phyloP scores from a whole-genome alignment of 805 yeast species.

The Starmerella vitae region DNA sequence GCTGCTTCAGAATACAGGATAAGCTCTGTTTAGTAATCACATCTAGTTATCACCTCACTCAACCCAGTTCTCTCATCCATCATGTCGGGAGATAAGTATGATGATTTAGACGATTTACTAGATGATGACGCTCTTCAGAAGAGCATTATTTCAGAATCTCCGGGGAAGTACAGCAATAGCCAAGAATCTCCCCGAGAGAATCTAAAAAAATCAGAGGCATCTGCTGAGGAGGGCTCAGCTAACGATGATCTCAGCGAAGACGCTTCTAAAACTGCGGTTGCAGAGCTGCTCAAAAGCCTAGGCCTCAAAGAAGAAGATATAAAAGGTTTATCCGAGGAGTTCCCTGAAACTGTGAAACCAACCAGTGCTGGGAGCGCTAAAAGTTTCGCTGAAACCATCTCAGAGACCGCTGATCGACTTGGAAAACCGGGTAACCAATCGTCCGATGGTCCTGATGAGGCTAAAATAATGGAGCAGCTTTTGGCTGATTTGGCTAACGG shows the following conservation, averaged over 20 bases:
- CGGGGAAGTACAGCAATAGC: constrained; percentile 28
- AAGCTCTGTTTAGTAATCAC: too few relatives aligned
- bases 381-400: constrained; percentile 56
- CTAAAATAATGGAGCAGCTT: constrained; percentile 47
- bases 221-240: neutral
- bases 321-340: constrained; percentile 35
- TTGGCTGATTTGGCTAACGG: constrained; percentile 42
- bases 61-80: too few relatives aligned
- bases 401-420: constrained; percentile 66
- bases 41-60: too few relatives aligned
- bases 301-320: constrained; percentile 22
- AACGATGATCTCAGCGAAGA: neutral
- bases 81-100: constrained; percentile 14
- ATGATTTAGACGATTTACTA: constrained; percentile 41
- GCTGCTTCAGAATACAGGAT: too few relatives aligned
- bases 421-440: constrained; percentile 74
- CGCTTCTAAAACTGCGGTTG: neutral
- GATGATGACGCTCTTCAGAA: constrained; percentile 69
- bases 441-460: constrained; percentile 25
- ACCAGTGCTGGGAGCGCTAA: neutral
- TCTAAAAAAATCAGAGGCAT: neutral
- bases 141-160: constrained; percentile 42
- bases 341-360: constrained; percentile 23
- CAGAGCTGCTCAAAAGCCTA: neutral
- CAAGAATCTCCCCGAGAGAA: neutral